These are phyloP conservation scores for Trifolium repens DNA, from an alignment of 306 rosid genomes.

Conservation along the genomic window DNA sequence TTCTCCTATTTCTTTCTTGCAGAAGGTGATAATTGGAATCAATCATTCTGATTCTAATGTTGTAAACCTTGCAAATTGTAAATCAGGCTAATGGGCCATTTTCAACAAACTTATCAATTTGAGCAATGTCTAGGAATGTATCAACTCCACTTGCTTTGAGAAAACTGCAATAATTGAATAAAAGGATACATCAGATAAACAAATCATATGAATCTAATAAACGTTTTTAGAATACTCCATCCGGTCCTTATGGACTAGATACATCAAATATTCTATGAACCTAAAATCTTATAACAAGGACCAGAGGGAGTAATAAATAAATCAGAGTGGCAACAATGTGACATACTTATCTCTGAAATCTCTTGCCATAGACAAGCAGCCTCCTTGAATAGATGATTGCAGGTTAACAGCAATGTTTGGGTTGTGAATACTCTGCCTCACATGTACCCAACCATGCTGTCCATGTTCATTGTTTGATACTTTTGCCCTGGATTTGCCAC, in stretches of 20 bases:
- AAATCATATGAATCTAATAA: neutral
- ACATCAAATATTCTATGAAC: too few relatives aligned
- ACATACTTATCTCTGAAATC: constrained; percentile 73
- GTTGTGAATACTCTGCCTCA: constrained; percentile 90
- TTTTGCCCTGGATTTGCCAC: constrained; percentile 61
- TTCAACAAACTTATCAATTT: constrained; percentile 53
- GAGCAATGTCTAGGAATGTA: constrained; percentile 59
- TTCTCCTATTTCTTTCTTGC: neutral
- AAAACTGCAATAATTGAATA: constrained; percentile 55
- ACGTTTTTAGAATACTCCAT: neutral
- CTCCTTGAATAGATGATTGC: constrained; percentile 72
- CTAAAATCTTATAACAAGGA: too few relatives aligned
- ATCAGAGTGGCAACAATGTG: neutral
- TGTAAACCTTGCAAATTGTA: constrained; percentile 21
- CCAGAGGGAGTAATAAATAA: neutral
- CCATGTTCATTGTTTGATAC: constrained; percentile 65
- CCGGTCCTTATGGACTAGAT: too few relatives aligned
- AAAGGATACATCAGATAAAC: constrained; percentile 9
- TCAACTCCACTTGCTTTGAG: constrained; percentile 63
- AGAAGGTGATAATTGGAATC: neutral
- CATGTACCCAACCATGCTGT: constrained; percentile 78
- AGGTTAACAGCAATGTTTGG: constrained; percentile 83
- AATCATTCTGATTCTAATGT: constrained; percentile 16
- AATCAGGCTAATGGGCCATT: constrained; percentile 44
- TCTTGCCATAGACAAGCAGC: constrained; percentile 72